Evolutionary conservation across 169 alveolate genomes (phyloP).

Genomic region (Fabrea salina): DNA sequence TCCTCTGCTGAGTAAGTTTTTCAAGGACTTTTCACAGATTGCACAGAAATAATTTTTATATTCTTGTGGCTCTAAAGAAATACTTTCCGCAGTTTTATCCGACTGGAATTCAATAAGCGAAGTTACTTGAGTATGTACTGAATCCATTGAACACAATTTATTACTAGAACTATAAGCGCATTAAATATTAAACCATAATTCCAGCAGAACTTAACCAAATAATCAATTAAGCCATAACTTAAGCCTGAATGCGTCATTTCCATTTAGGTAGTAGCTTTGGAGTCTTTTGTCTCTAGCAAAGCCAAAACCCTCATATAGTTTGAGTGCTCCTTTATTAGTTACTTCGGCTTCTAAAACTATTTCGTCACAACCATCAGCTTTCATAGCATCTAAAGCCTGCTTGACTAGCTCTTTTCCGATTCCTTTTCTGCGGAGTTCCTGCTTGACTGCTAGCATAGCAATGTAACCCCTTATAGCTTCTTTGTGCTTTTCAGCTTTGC

Average conservation of each 20-base stretch:
- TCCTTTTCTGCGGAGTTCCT: slow-evolving; percentile 72
- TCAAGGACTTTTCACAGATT: too few relatives aligned
- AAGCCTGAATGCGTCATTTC: slow-evolving; percentile 83
- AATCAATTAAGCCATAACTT: slow-evolving; percentile 57
- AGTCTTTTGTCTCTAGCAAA: slow-evolving; percentile 81
- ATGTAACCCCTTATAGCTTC: slow-evolving; percentile 69
- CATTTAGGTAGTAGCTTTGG: slow-evolving; percentile 78
- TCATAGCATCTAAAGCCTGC: slow-evolving; percentile 59
- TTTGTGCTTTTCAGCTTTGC: slow-evolving; percentile 59
- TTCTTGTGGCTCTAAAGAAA: too few relatives aligned
- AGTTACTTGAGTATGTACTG: too few relatives aligned
- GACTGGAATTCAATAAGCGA: too few relatives aligned
- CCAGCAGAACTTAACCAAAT: too few relatives aligned
- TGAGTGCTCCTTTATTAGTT: slow-evolving; percentile 75
- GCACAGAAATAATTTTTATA: too few relatives aligned
- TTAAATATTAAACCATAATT: too few relatives aligned
- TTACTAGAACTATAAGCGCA: too few relatives aligned
- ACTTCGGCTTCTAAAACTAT: slow-evolving; percentile 81
- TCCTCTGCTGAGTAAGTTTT: too few relatives aligned
- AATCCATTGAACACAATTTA: too few relatives aligned
- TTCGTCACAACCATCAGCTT: slow-evolving; percentile 67
- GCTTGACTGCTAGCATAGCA: slow-evolving; percentile 86
- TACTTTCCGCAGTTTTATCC: too few relatives aligned
- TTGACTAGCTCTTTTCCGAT: slow-evolving; percentile 73
- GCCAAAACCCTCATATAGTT: slow-evolving; percentile 77